These are phyloP conservation scores for Geranomyces michiganensis DNA, from an alignment of 192 early-diverging fungal species.

Conservation along the genomic window DNA sequence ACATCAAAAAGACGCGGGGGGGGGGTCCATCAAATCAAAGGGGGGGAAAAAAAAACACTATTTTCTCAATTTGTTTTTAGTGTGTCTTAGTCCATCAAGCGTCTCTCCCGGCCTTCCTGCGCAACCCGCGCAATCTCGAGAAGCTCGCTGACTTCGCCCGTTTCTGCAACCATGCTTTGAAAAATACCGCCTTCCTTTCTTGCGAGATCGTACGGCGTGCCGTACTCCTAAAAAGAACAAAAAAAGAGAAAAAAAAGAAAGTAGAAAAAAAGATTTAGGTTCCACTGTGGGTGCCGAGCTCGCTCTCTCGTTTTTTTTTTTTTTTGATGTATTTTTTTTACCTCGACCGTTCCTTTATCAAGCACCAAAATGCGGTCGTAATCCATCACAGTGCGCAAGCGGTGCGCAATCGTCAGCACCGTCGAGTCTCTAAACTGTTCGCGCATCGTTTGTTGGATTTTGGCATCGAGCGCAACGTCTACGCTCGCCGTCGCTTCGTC, in stretches of 20 bases:
- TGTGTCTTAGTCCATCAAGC: conserved; percentile 3
- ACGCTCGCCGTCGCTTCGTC: conserved; percentile 89
- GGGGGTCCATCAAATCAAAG: no score
- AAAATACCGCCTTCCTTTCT: conserved; percentile 59
- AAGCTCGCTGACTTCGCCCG: conserved; percentile 76
- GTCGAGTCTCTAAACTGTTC: conserved; percentile 70
- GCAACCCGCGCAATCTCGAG: conserved; percentile 52
- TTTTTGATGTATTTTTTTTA: conserved; percentile 37
- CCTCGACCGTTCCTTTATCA: conserved; percentile 66
- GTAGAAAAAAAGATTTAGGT: no score
- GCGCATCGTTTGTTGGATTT: conserved; percentile 81
- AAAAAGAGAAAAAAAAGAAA: no score
- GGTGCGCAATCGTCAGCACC: conserved; percentile 82
- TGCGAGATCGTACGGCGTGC: conserved; percentile 65
- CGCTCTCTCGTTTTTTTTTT: no score
- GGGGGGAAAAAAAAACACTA: no score
- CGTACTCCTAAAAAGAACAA: conserved; percentile 40
- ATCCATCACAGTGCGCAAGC: conserved; percentile 79
- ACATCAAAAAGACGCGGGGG: no score
- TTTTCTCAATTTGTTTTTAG: no score
- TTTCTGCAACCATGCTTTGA: conserved; percentile 76
- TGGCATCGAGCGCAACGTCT: conserved; percentile 60
- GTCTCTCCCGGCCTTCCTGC: background rate
- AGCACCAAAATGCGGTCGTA: conserved; percentile 79
- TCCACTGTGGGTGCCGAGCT: no score